Base-by-base conservation (phyloP, 2,329 filamentous ascomycete genomes). In the Beauveria australis region DNA sequence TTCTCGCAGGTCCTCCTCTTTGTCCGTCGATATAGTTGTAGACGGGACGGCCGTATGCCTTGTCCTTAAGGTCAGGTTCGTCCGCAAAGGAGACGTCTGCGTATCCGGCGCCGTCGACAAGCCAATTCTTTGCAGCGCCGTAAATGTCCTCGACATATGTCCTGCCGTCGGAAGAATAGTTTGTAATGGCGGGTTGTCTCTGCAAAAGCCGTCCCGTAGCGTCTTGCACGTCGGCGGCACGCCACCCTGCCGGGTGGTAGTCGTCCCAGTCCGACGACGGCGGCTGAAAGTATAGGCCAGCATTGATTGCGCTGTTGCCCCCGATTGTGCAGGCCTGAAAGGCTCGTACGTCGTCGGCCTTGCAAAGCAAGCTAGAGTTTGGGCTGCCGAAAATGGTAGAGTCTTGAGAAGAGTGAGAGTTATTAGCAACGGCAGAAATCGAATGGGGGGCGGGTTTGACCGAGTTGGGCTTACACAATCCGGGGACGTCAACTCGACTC, bases 301-400 rank as follows among this genome's bases (percentile, higher is more conserved):
- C 80, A 60, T 83, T 83, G 68, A 83, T 79, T 10, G 80, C 79
- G 52, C 76, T 79, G 61, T 75, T 77, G 9, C 80, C 80, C 5
- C 80, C 80, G 16, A 82, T 71, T 0, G 78, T 77, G 66, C 81
- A 84, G 30, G 76, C 81, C 26, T 77, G 73, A 63, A 74, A 81
- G 10, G 74, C 75, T 40, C 74, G 74, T 16, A 78, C 69, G 3
- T 74, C 66, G 8, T 74, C 72, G 2, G 47, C 22, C 22, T 73
- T 63, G 63, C 80, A 82, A 2, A 74, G 66, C 24, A 82, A 66
- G 46, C 73, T 68, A 2, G 74, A 72, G 14, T 68, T 16, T n/a
- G 60, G 67, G 7, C 73, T 71, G 22, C 68, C 67, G 66, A 81
- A 83, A 62, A 83, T 82, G 49, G 76, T 78, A 56, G 76, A 77